Conservation (phyloP, 495 filamentous ascomycete species). For the Aspergillus wentii region DNA sequence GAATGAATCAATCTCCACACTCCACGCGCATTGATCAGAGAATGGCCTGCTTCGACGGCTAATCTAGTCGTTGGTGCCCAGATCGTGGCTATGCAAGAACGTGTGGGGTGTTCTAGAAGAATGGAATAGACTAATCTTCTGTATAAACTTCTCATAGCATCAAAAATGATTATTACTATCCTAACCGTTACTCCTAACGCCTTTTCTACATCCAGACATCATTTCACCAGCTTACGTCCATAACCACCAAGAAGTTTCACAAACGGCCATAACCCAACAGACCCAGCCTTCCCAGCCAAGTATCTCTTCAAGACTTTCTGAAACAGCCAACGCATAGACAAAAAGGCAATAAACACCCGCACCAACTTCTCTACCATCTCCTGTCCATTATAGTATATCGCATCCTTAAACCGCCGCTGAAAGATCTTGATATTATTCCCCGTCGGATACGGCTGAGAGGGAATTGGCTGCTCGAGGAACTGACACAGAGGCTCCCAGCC, state of each 20-base stretch:
- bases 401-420: not conserved
- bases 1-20: not conserved
- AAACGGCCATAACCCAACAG: not conserved
- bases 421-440: constrained; percentile 3
- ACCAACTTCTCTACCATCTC: not conserved
- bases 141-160: too few species aligned
- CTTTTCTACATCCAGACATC: too few species aligned
- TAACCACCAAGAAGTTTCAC: not conserved
- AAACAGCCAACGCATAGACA: not conserved
- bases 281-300: not conserved
- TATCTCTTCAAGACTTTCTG: not conserved
- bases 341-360: not conserved
- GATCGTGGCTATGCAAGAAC: too few species aligned
- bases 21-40: not conserved
- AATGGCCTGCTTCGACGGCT: too few species aligned
- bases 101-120: too few species aligned
- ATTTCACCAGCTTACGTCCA: not conserved
- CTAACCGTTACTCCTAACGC: too few species aligned
- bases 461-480: constrained; percentile 23
- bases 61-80: too few species aligned
- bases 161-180: too few species aligned
- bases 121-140: too few species aligned
- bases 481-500: constrained; percentile 41
- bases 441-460: constrained; percentile 3
- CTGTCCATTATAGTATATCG: not conserved